A percentile compares a stretch with the other conserved stretches of the same genome.
Evolutionary conservation across 2,329 filamentous ascomycete genomes (phyloP).

Genomic region (Juglanconis oblonga): DNA sequence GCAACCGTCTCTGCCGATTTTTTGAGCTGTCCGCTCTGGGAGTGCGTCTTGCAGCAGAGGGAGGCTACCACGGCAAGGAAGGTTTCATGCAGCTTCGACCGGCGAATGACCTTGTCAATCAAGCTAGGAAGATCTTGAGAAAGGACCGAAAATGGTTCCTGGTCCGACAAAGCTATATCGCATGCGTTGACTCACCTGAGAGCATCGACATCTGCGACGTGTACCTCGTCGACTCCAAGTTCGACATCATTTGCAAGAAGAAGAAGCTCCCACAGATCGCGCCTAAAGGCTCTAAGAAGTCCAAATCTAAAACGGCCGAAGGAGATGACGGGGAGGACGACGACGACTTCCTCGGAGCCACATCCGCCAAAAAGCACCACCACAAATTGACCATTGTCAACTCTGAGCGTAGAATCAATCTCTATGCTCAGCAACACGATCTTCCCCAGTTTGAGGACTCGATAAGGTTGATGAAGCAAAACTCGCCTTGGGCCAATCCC

Average conservation of each 20-base stretch:
- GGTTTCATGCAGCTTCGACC: slow-evolving; percentile 91
- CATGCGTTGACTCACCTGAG: slow-evolving; percentile 96
- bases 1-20: slow-evolving; percentile 93
- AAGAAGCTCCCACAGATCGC: slow-evolving; percentile 49
- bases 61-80: slow-evolving; percentile 97
- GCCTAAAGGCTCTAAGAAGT: slow-evolving; percentile 49
- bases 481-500: slow-evolving; percentile 76
- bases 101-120: slow-evolving; percentile 79
- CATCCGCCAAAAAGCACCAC: slow-evolving; percentile 47
- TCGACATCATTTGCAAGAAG: slow-evolving; percentile 75
- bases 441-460: slow-evolving; percentile 92
- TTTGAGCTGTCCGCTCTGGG: slow-evolving; percentile 91
- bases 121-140: slow-evolving; percentile 72
- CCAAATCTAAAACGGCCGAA: slow-evolving; percentile 24
- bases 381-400: slow-evolving; percentile 88
- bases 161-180: slow-evolving; percentile 95
- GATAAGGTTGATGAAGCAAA: slow-evolving; percentile 78
- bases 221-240: slow-evolving; percentile 90
- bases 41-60: slow-evolving; percentile 89
- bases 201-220: slow-evolving; percentile 99
- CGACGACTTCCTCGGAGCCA: slow-evolving; percentile 29
- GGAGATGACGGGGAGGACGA: slow-evolving; percentile 20
- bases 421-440: slow-evolving; percentile 84
- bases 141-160: slow-evolving; percentile 97
- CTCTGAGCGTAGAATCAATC: slow-evolving; percentile 85